Evolutionary conservation across 441 rosid species (phyloP), one percentile per base, ranked within the genome.

Genomic region (Populus hybrid): DNA sequence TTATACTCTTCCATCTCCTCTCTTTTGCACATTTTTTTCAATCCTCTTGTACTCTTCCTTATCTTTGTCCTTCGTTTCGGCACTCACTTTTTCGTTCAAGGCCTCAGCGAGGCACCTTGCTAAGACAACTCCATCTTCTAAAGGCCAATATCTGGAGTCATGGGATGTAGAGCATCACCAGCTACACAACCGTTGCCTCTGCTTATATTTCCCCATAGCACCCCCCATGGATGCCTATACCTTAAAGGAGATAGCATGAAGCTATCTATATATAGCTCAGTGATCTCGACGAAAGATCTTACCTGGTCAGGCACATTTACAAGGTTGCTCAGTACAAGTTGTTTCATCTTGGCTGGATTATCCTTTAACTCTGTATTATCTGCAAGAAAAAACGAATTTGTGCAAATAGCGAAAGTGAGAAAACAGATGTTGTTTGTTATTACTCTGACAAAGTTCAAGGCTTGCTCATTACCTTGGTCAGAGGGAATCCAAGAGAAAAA

Each of bases 81-180:
- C 24, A 8, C 11, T 20, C 59, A 73, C 30, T 50, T 71, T 74
- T 9, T 73, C 59, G 28, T 12, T 50, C n/a, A 91, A 63, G 21
- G 88, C 93, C 78, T 85, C 80, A 9, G 83, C 89, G 0, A 90
- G 84, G 74, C 93, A 87, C 73, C 92, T 88, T 34, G 93, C 95
- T 2, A 91, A 77, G 59, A 89, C 73, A 67, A 93, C 85, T 3
- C 89, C 87, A 61, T 30, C 3, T 38, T 38, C 42, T 38, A 38
- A 10, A 76, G 91, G 42, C 89, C 93, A 0, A 90, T 67, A 73
- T 91, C 94, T 18, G 95, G 94, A 16, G 92, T 92, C 95, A 92
- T 91, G 12, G 95, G 93, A 30, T 30, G 32, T 30, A 30, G 32
- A 30, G 32, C 32, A 30, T 30, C 32, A 30, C 32, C 32, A 30